Evolutionary conservation across 129 eudicot genomes (phyloP).

Genomic region (Saussurea involucrata): DNA sequence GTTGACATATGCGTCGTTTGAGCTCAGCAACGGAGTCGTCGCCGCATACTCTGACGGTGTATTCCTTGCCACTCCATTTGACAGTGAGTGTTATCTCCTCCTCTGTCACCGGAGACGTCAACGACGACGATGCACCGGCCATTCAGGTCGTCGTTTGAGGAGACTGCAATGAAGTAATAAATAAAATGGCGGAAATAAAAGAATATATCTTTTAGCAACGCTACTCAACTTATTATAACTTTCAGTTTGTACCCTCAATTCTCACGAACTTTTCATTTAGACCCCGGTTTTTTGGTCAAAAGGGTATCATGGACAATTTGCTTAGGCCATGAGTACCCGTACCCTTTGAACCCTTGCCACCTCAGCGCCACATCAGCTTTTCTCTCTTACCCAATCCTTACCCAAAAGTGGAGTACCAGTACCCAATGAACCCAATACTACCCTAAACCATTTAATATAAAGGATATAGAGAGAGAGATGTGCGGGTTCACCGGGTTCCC

Average conservation of each 20-base stretch:
- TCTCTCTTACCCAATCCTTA: too few species aligned
- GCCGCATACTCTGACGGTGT: conserved; percentile 81
- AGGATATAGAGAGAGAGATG: too few species aligned
- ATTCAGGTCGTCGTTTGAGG: conserved; percentile 23
- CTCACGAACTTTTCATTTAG: neutral
- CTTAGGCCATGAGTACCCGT: too few species aligned
- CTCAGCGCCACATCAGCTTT: too few species aligned
- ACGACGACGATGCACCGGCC: conserved; percentile 64
- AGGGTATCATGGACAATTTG: neutral
- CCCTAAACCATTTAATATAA: too few species aligned
- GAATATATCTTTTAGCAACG: neutral
- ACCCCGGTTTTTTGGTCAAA: neutral
- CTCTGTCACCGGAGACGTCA: conserved; percentile 55
- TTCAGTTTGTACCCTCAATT: conserved; percentile 4
- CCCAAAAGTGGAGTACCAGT: too few species aligned
- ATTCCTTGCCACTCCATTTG: conserved; percentile 94
- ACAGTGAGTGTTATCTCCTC: conserved; percentile 94
- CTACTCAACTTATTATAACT: neutral
- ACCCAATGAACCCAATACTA: too few species aligned
- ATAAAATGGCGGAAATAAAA: neutral
- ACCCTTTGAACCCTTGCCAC: too few species aligned
- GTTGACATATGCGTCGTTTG: conserved; percentile 81
- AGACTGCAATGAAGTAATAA: too few species aligned
- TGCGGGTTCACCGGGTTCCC: too few species aligned
- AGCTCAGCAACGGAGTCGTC: conserved; percentile 89